Evolutionary conservation across 345 rosid species (phyloP).

Genomic region (Limnanthes douglasii): DNA sequence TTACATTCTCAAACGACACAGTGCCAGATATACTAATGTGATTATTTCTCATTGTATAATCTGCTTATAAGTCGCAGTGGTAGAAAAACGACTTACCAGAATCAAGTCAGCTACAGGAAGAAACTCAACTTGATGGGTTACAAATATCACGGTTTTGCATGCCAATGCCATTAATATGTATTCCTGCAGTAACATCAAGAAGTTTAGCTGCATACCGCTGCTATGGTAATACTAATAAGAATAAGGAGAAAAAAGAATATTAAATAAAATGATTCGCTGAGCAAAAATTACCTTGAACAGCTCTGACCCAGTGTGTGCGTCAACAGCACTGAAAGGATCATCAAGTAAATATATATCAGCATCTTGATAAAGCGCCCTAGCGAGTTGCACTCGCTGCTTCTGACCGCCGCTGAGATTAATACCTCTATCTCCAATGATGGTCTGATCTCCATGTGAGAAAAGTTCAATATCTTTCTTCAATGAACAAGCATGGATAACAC

Average conservation of each 20-base stretch:
- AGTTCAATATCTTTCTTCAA: constrained; percentile 91
- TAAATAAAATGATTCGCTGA: not conserved
- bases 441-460: constrained; percentile 97
- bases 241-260: not conserved
- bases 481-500: constrained; percentile 85
- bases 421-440: constrained; percentile 99
- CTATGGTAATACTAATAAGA: constrained; percentile 7
- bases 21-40: not conserved
- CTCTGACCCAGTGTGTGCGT: constrained; percentile 97
- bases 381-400: constrained; percentile 98
- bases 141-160: constrained; percentile 78
- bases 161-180: constrained; percentile 82
- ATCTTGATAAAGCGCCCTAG: constrained; percentile 98
- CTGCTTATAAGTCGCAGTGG: too few species aligned
- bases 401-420: constrained; percentile 98
- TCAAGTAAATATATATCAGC: constrained; percentile 96
- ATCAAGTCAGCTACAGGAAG: constrained; percentile 89
- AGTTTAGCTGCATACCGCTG: constrained; percentile 11
- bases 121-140: constrained; percentile 99
- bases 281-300: constrained; percentile 61
- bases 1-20: too few species aligned
- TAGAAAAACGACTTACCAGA: constrained; percentile 49
- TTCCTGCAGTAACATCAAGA: constrained; percentile 48
- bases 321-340: constrained; percentile 99
- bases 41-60: not conserved